Conservation (phyloP, 148 eudicot genomes). For the Rhododendron williamsianum region DNA sequence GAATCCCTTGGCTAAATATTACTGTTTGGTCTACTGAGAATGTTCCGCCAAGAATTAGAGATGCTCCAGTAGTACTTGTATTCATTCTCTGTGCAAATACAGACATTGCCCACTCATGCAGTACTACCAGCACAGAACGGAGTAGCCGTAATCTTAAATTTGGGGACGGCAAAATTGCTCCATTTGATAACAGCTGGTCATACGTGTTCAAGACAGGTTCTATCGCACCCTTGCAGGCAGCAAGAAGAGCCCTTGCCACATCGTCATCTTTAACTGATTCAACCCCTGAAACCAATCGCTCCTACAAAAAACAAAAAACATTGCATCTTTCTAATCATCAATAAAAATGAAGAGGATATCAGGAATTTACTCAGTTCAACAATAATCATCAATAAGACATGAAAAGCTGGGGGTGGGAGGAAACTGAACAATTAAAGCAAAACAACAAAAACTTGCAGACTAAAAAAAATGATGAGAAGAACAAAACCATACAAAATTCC, state of each 20-base stretch:
- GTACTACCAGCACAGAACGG: slow-evolving; percentile 69
- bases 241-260: slow-evolving; percentile 84
- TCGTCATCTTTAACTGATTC: slow-evolving; percentile 89
- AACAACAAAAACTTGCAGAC: background rate
- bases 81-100: slow-evolving; percentile 74
- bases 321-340: background rate
- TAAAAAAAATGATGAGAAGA: background rate
- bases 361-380: background rate
- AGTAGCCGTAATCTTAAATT: slow-evolving; percentile 72
- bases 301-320: slow-evolving; percentile 38
- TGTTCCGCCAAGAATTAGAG: slow-evolving; percentile 69
- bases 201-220: slow-evolving; percentile 91
- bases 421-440: background rate
- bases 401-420: background rate
- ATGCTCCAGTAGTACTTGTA: slow-evolving; percentile 82
- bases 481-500: background rate
- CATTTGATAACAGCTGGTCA: slow-evolving; percentile 73
- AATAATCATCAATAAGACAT: slow-evolving; percentile 6
- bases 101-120: slow-evolving; percentile 89
- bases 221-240: slow-evolving; percentile 81
- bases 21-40: slow-evolving; percentile 59
- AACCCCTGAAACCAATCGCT: slow-evolving; percentile 56
- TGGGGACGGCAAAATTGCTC: slow-evolving; percentile 77
- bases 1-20: slow-evolving; percentile 62
- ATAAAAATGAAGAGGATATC: background rate